Percentiles rank a stretch among this genome's conserved stretches.
Conservation (phyloP, 208 protist species). For the Leishmania braziliensis region DNA sequence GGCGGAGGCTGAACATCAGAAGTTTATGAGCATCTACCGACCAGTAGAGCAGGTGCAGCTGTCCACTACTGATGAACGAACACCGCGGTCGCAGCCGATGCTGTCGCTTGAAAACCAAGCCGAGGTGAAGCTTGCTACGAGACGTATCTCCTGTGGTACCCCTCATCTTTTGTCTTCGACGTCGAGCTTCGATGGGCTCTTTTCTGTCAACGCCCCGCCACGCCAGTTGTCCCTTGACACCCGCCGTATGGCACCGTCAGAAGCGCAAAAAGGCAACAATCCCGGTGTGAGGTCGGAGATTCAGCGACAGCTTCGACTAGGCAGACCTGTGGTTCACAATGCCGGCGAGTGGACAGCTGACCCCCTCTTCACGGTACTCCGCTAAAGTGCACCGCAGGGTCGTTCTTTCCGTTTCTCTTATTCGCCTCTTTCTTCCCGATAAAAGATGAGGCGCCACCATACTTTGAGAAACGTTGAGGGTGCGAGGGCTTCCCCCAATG, state of each 20-base stretch:
- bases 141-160: too few species aligned
- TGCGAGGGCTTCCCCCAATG: too few species aligned
- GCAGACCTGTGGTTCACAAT: neutral
- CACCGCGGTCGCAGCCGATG: neutral
- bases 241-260: neutral
- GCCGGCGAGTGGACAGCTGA: neutral
- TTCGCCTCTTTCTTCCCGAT: neutral
- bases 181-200: neutral
- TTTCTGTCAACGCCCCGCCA: neutral
- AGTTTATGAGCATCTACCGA: neutral
- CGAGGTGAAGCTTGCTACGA: too few species aligned
- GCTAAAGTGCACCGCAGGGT: neutral
- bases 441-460: neutral
- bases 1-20: conserved; percentile 16
- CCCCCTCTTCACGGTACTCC: neutral
- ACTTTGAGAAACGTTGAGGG: neutral
- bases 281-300: conserved; percentile 2
- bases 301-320: conserved; percentile 10
- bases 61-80: neutral
- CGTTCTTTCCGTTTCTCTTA: neutral
- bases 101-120: neutral
- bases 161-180: neutral
- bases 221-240: neutral
- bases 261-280: neutral
- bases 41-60: neutral